Conservation (phyloP, 352 stramenopile genomes). For the Globisporangium splendens region DNA sequence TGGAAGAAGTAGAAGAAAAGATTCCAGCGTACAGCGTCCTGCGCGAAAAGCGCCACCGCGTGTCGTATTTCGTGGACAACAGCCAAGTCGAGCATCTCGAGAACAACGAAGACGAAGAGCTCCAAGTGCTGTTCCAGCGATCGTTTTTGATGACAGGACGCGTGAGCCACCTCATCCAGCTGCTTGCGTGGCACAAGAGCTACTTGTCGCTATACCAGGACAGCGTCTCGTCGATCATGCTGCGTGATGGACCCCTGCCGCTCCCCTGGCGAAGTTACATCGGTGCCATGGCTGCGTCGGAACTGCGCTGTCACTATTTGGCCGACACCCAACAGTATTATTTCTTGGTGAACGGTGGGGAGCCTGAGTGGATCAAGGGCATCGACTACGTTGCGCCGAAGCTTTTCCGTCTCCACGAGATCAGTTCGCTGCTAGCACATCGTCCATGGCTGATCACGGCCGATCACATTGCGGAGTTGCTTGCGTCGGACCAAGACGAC, state of each 20-base stretch:
- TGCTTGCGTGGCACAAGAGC: slow-evolving; percentile 77
- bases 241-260: slow-evolving; percentile 70
- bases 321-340: slow-evolving; percentile 79
- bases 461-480: slow-evolving; percentile 70
- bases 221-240: slow-evolving; percentile 66
- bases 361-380: slow-evolving; percentile 78
- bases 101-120: slow-evolving; percentile 43
- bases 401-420: slow-evolving; percentile 77
- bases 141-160: slow-evolving; percentile 67
- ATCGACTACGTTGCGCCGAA: slow-evolving; percentile 80
- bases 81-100: slow-evolving; percentile 21
- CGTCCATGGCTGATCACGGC: slow-evolving; percentile 80
- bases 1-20: slow-evolving; percentile 36
- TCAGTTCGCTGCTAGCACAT: slow-evolving; percentile 81
- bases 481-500: slow-evolving; percentile 64
- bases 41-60: slow-evolving; percentile 23
- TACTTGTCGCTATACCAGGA: slow-evolving; percentile 72
- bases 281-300: slow-evolving; percentile 72
- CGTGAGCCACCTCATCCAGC: slow-evolving; percentile 70
- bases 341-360: slow-evolving; percentile 79
- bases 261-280: slow-evolving; percentile 84
- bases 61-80: slow-evolving; percentile 75
- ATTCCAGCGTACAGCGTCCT: slow-evolving; percentile 33
- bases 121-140: slow-evolving; percentile 45
- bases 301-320: slow-evolving; percentile 79